Evolutionary conservation across 1,139 yeast genomes (phyloP), one percentile per base, ranked within the genome.

Genomic region (Yamadazyma spencermartinsiae): DNA sequence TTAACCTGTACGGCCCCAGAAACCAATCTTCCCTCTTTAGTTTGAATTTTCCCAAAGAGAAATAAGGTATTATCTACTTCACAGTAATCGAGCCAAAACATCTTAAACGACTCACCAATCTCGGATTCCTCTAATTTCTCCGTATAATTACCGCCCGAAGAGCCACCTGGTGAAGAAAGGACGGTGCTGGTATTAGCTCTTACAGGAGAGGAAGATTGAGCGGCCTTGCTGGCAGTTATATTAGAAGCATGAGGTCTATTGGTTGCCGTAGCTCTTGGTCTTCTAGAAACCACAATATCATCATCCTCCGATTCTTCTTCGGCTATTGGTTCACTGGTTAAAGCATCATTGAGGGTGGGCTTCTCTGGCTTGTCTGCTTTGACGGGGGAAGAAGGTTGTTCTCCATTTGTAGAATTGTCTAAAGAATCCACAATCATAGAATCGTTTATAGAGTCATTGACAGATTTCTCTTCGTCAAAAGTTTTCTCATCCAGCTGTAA

Each of bases 1-100:
- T 76, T 78, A 13, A 92, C 68, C 54, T 87, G 92, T 12, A 90
- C 80, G 64, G 88, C 81, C 14, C 87, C 88, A 2, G 96, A 86
- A 3, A 82, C 86, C 27, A 75, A 60, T 12, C 71, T 68, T 1
- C 79, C 82, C 38, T 82, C 80, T 20, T 71, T 68, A 4, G 89
- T 73, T 44, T 72, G 66, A 8, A 83, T 73, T 55, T 89, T 89
- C 37, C 99, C 99, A 57, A 86, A 92, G n/a, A 92, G 68, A 13
- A 88, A 64, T 31, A 94, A 63, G 0, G 81, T 65, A 46, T 76
- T 75, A 41, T 83, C 88, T 15, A 84, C 77, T 56, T 92, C 98
- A 32, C 86, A 74, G 58, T 81, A 89, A 58, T 94, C 99, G 28
- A 86, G 65, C 98, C 98, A 94, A 57, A 76, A 92, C 81, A 92